A percentile compares a stretch with the other conserved stretches of the same genome.
These are phyloP conservation scores for Aspergillus nanangensis DNA, from an alignment of 495 filamentous ascomycete species.

Conservation along the genomic window DNA sequence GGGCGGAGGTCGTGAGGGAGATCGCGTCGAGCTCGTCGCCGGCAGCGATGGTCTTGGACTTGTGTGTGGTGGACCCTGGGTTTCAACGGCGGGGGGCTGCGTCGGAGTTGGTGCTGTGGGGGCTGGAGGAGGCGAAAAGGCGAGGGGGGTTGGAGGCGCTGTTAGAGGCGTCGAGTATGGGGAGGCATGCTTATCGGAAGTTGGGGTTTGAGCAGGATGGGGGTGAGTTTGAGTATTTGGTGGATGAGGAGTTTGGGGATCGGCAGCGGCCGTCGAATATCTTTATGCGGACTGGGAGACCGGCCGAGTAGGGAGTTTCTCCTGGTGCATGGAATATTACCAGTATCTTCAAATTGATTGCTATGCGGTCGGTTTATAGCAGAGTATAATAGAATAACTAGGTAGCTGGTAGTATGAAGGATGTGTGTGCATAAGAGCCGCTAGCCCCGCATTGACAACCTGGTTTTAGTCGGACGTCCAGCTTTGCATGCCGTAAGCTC, in stretches of 20 bases:
- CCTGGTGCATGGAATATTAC: too few relatives aligned
- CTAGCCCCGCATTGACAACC: too few relatives aligned
- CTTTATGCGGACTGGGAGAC: constrained; percentile 38
- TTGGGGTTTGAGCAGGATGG: constrained; percentile 33
- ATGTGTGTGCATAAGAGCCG: too few relatives aligned
- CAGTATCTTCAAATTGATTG: too few relatives aligned
- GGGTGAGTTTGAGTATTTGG: constrained; percentile 24
- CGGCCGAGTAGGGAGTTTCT: too few relatives aligned
- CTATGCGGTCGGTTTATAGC: too few relatives aligned
- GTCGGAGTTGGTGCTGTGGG: constrained; percentile 33
- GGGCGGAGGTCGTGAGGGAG: constrained; percentile 23
- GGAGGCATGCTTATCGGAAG: constrained; percentile 33
- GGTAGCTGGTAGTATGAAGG: too few relatives aligned
- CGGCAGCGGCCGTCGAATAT: constrained; percentile 23
- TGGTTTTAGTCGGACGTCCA: too few relatives aligned
- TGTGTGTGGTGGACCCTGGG: constrained; percentile 36
- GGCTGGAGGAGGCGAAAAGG: constrained; percentile 31
- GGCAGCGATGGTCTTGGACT: constrained; percentile 29
- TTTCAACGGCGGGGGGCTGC: constrained; percentile 37
- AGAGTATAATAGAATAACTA: too few relatives aligned
- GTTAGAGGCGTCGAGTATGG: constrained; percentile 40
- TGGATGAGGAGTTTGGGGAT: constrained; percentile 31
- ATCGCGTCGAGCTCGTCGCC: constrained; percentile 22
- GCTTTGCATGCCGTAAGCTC: too few relatives aligned
- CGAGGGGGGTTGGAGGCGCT: constrained; percentile 33